phyloP scores from a whole-genome alignment of 1,284 basidiomycete species.

The Marasmius tenuissimus region DNA sequence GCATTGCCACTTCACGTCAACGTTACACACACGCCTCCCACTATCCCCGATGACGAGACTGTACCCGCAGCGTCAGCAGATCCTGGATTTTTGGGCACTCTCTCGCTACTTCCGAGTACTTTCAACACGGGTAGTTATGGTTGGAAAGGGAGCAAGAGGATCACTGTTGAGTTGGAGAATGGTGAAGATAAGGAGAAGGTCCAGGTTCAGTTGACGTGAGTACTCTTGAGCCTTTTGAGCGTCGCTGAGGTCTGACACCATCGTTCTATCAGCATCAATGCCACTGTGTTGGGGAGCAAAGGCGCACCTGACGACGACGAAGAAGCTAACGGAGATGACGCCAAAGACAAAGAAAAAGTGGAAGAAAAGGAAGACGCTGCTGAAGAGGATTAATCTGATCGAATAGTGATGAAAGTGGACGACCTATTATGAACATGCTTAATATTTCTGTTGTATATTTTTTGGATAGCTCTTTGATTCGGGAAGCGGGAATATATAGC shows the following conservation, averaged over 20 bases:
- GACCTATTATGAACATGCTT: too few species aligned
- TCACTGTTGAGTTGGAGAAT: constrained; percentile 62
- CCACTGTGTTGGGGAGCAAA: constrained; percentile 76
- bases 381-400: constrained; percentile 7
- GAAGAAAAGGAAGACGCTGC: constrained; percentile 24
- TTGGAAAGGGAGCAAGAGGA: constrained; percentile 74
- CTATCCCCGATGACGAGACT: constrained; percentile 31
- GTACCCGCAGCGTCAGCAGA: constrained; percentile 42
- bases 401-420: not conserved
- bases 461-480: too few species aligned
- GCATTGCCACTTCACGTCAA: constrained; percentile 69
- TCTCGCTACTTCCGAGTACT: constrained; percentile 54
- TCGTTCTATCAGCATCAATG: constrained; percentile 59
- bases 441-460: too few species aligned
- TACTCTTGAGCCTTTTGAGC: constrained; percentile 18
- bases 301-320: constrained; percentile 42
- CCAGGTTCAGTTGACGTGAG: constrained; percentile 74
- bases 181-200: constrained; percentile 61
- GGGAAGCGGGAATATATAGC: too few species aligned
- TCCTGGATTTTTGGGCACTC: constrained; percentile 59
- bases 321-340: constrained; percentile 27
- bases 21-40: constrained; percentile 66
- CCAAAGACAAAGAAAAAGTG: constrained; percentile 29
- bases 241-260: constrained; percentile 1
- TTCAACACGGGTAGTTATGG: constrained; percentile 78